Evolutionary conservation across 805 yeast genomes (phyloP).

Genomic region (Ogataea nakhonphanomensis): DNA sequence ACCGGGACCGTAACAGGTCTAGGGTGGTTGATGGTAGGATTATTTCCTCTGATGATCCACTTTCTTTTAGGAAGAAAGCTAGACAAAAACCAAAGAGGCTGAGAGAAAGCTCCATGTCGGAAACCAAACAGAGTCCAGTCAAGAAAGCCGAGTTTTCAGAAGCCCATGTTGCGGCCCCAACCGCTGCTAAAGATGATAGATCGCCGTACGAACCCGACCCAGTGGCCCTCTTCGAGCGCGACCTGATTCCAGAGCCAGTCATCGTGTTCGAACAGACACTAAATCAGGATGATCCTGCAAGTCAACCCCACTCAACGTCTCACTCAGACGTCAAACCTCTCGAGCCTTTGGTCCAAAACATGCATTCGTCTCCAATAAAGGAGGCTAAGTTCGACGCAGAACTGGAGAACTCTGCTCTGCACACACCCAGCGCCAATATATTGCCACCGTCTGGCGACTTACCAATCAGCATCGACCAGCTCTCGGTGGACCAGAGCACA

Average conservation of each 20-base stretch:
- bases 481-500: constrained; percentile 20
- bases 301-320: no score
- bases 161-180: not conserved
- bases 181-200: not conserved
- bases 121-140: not conserved
- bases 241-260: no score
- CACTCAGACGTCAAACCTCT: no score
- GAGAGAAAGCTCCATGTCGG: not conserved
- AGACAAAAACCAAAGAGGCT: constrained; percentile 1
- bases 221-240: no score
- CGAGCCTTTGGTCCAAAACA: not conserved
- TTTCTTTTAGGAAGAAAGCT: constrained; percentile 11
- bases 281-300: no score
- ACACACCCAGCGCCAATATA: not conserved
- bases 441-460: not conserved
- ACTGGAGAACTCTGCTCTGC: not conserved
- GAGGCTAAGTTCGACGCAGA: not conserved
- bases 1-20: not conserved
- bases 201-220: no score
- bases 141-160: not conserved
- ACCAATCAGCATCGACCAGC: constrained; percentile 2
- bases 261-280: no score
- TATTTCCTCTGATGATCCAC: constrained; percentile 23
- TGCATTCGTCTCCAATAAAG: constrained; percentile 1
- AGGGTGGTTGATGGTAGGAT: constrained; percentile 1